Evolutionary conservation across 202 grass and related monocot genomes (phyloP).

Genomic region (Carex arenaria): DNA sequence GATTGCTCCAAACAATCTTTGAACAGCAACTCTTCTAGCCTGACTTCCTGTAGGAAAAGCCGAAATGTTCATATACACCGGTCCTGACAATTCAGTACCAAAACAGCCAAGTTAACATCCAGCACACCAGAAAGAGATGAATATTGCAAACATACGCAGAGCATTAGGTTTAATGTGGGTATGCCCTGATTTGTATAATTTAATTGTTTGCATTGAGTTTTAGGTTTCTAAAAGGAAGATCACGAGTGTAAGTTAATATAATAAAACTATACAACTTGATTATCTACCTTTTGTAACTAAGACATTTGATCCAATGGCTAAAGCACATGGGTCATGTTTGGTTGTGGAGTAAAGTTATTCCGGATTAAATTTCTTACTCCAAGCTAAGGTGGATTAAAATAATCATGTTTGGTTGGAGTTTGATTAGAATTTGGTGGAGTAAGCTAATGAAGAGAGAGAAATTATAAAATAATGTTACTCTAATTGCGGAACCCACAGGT

Average conservation of each 20-base stretch:
- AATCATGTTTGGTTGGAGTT: no score
- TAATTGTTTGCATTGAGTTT: not conserved
- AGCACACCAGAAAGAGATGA: not conserved
- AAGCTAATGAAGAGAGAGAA: no score
- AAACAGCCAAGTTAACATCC: not conserved
- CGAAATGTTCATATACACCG: constrained; percentile 68
- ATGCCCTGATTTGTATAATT: not conserved
- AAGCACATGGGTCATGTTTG: no score
- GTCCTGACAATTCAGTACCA: constrained; percentile 60
- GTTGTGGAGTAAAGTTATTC: no score
- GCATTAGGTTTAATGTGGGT: not conserved
- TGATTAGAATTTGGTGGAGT: no score
- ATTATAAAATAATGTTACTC: no score
- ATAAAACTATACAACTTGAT: not conserved
- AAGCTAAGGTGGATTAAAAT: no score
- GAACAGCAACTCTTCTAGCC: constrained; percentile 73
- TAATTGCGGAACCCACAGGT: no score
- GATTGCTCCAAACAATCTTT: constrained; percentile 73
- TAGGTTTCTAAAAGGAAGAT: not conserved
- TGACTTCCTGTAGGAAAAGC: constrained; percentile 77
- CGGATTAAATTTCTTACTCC: no score
- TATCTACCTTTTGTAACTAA: not conserved
- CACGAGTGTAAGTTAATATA: not conserved
- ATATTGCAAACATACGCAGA: not conserved
- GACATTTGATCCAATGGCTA: not conserved